phyloP scores from a whole-genome alignment of 2,329 filamentous ascomycete species.

The Xylariaceae sp. region DNA sequence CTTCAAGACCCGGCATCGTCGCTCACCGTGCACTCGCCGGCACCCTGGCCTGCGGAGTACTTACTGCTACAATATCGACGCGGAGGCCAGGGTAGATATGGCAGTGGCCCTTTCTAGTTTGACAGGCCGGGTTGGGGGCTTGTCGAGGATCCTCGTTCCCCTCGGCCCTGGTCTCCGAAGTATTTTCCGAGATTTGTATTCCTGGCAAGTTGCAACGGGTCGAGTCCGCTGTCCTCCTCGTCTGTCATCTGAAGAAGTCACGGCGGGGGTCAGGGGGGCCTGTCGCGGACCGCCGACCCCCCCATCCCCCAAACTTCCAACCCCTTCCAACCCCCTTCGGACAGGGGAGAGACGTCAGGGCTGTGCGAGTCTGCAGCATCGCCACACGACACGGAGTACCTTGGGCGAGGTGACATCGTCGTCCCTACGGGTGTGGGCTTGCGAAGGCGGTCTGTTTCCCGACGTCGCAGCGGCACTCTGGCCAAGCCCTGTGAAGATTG shows the following conservation, averaged over 20 bases:
- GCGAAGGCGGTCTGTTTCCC: no score
- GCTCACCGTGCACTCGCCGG: neutral
- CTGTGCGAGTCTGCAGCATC: neutral
- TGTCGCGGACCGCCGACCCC: neutral
- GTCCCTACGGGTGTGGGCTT: no score
- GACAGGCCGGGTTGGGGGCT: conserved; percentile 2
- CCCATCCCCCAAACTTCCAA: neutral
- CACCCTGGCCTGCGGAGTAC: neutral
- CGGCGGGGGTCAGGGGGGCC: no score
- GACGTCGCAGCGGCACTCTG: no score
- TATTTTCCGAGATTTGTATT: conserved; percentile 2
- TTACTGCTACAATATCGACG: neutral
- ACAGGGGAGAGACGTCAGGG: neutral
- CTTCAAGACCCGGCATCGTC: neutral
- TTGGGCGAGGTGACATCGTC: no score
- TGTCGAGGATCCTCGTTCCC: neutral
- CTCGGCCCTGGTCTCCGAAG: conserved; percentile 1
- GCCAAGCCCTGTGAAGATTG: no score
- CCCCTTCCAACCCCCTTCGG: neutral
- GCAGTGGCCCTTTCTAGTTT: neutral
- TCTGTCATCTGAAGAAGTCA: neutral
- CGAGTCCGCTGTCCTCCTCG: neutral
- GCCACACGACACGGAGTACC: neutral
- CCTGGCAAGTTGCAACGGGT: neutral
- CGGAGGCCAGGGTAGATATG: neutral